These are phyloP conservation scores for Nothophytophthora sp. DNA, from an alignment of 352 stramenopile genomes.

Conservation along the genomic window DNA sequence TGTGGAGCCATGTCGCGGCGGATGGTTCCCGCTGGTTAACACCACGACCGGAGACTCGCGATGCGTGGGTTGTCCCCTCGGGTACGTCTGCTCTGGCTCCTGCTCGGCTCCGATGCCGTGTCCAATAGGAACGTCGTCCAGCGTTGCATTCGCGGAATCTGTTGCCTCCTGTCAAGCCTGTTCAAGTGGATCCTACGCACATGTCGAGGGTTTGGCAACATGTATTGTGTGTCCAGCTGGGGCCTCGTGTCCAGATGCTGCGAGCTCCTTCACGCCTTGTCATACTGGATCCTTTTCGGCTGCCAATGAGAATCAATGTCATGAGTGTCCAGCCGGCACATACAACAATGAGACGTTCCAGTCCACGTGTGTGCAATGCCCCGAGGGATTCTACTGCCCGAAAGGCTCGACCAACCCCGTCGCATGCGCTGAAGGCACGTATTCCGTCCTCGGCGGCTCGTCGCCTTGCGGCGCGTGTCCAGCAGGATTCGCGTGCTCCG, in stretches of 20 bases:
- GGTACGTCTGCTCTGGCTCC: conserved; percentile 47
- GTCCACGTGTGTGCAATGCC: conserved; percentile 40
- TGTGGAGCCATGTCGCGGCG: conserved; percentile 42
- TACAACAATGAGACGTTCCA: conserved; percentile 37
- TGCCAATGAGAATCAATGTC: conserved; percentile 38
- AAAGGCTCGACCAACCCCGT: conserved; percentile 24
- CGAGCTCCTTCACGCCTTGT: conserved; percentile 33
- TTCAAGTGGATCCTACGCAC: conserved; percentile 44
- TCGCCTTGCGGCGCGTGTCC: conserved; percentile 36
- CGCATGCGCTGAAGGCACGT: conserved; percentile 35
- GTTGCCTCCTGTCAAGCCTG: conserved; percentile 36
- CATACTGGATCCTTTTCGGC: conserved; percentile 50
- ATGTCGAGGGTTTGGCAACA: conserved; percentile 21
- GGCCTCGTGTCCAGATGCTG: conserved; percentile 24
- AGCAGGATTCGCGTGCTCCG: conserved; percentile 24
- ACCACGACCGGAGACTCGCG: conserved; percentile 23
- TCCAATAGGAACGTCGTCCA: conserved; percentile 43
- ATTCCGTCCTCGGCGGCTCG: conserved; percentile 32
- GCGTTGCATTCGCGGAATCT: conserved; percentile 21
- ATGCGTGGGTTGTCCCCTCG: conserved; percentile 50
- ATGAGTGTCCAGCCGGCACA: conserved; percentile 40
- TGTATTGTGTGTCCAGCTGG: conserved; percentile 49
- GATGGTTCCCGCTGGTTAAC: conserved; percentile 57
- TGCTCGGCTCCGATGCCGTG: conserved; percentile 42
- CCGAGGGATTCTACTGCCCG: conserved; percentile 47